Evolutionary conservation across 2,329 filamentous ascomycete species (phyloP).

Genomic region (Zarea fungicola): DNA sequence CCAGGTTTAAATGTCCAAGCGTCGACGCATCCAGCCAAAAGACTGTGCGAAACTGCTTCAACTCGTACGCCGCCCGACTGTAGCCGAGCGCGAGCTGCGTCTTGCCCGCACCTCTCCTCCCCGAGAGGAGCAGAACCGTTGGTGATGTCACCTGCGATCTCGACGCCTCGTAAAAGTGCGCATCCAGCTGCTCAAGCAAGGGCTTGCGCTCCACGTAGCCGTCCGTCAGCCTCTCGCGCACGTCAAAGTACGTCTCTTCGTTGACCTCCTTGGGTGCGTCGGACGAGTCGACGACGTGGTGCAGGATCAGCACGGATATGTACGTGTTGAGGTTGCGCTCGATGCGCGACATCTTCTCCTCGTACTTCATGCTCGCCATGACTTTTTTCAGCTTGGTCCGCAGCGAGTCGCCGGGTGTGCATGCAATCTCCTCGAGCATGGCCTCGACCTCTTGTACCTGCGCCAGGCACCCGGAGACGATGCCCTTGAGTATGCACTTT

Average conservation of each 20-base stretch:
- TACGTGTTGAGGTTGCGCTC: slow-evolving; percentile 9
- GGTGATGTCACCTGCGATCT: slow-evolving; percentile 6
- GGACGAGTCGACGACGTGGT: slow-evolving; percentile 7
- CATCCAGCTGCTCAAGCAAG: neutral
- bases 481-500: slow-evolving; percentile 11
- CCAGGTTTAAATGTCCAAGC: slow-evolving; percentile 3
- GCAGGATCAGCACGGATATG: slow-evolving; percentile 8
- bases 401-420: slow-evolving; percentile 7
- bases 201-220: neutral
- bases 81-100: slow-evolving; percentile 9
- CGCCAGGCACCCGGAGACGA: slow-evolving; percentile 8
- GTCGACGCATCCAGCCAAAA: slow-evolving; percentile 11
- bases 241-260: slow-evolving; percentile 7
- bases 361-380: slow-evolving; percentile 7
- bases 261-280: slow-evolving; percentile 4
- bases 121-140: slow-evolving; percentile 1
- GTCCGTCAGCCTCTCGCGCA: neutral
- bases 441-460: slow-evolving; percentile 9
- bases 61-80: slow-evolving; percentile 3
- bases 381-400: slow-evolving; percentile 10
- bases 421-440: slow-evolving; percentile 10
- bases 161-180: slow-evolving; percentile 1
- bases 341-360: slow-evolving; percentile 8
- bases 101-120: neutral
- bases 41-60: slow-evolving; percentile 6